Base-by-base conservation (phyloP, 306 rosid species). In the Vigna mungo region DNA sequence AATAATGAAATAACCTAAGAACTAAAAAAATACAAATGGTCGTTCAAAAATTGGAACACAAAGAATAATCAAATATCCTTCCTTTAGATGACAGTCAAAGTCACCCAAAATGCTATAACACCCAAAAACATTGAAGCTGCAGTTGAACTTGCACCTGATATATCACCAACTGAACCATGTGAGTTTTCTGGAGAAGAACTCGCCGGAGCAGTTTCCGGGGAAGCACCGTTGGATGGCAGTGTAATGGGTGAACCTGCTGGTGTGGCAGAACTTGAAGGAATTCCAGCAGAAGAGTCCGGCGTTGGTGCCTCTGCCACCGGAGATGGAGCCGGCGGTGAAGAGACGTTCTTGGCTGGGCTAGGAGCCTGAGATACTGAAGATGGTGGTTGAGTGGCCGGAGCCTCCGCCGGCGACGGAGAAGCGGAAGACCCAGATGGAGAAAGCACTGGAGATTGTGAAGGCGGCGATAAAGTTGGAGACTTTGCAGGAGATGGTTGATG, bases 401-500 rank as follows among this genome's bases (percentile, higher is more conserved):
- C 43, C 8, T 63, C 44, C 2, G 76, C 79, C 13, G 81, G 75
- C 21, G 44, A 54, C 48, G 89, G 83, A n/a, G 85, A 58, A 1
- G 84, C 63, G 41, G 72, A 9, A 1, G 49, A 17, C 70, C 49
- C 70, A 37, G 70, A 64, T 64, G 70, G 70, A 64, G 70, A 64
- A 64, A 64, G 17, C n/a, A 32, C 47, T 4, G 96, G 97, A 60
- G 93, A 32, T 11, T 53, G 43, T 30, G 87, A 66, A 69, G 86
- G 83, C 16, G 93, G 88, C 10, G 96, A 83, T 76, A 61, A 16
- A 69, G 86, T 12, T 8, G 96, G 97, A 80, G 97, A 76, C 78
- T 80, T 87, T 14, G 87, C 85, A 65, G 89, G 91, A 62, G 97
- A 51, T 32, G 73, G n/a, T 5, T 70, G 39, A 80, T 62, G 12